Conservation (phyloP, 805 yeast species). For the Saccharomyces paradoxus region DNA sequence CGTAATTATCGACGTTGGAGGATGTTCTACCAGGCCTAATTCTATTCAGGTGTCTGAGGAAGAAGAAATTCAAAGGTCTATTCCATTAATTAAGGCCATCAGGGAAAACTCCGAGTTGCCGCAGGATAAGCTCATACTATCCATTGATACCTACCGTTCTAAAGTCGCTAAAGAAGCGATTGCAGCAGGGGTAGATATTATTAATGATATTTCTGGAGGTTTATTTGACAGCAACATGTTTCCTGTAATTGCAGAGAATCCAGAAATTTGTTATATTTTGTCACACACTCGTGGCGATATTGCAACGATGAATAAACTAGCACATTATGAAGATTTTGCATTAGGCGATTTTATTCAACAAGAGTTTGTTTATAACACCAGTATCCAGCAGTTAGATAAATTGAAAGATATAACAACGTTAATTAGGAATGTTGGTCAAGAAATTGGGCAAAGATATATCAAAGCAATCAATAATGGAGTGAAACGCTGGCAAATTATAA, state of each 20-base stretch:
- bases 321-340: constrained; percentile 41
- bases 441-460: constrained; percentile 47
- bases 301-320: constrained; percentile 55
- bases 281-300: constrained; percentile 85
- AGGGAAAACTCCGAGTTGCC: constrained; percentile 35
- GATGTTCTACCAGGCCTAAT: constrained; percentile 89
- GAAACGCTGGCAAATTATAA: constrained; percentile 78
- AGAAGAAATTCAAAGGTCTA: constrained; percentile 64
- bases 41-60: constrained; percentile 49
- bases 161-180: constrained; percentile 64
- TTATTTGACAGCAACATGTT: constrained; percentile 59
- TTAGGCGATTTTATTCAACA: constrained; percentile 20
- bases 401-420: constrained; percentile 29
- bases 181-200: constrained; percentile 75
- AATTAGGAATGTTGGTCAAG: constrained; percentile 54
- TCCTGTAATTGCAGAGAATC: constrained; percentile 54
- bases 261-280: constrained; percentile 64
- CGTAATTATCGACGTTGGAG: constrained; percentile 79
- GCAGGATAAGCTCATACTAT: constrained; percentile 43
- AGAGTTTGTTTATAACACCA: background rate
- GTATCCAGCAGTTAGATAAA: constrained; percentile 9
- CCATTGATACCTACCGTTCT: constrained; percentile 84
- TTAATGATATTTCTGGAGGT: constrained; percentile 88
- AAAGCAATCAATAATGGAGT: constrained; percentile 59
- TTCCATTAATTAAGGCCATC: constrained; percentile 60